phyloP scores from a whole-genome alignment of 164 flowering plant genomes.

The Nymphaea thermarum region DNA sequence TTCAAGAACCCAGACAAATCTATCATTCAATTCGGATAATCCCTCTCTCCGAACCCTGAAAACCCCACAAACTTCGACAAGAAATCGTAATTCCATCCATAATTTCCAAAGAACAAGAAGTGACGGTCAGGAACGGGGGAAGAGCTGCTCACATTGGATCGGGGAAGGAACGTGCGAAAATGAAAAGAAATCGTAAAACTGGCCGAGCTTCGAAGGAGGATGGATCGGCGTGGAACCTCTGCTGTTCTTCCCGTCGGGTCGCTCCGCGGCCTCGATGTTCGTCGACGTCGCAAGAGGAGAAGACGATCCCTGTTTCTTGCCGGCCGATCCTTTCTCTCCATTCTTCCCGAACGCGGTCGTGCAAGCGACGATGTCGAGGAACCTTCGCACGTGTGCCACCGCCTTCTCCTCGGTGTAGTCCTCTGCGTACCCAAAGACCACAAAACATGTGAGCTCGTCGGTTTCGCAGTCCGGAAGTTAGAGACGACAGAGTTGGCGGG shows the following conservation, averaged over 20 bases:
- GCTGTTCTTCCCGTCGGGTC: slow-evolving; percentile 21
- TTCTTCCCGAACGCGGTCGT: slow-evolving; percentile 46
- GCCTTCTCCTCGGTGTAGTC: slow-evolving; percentile 52
- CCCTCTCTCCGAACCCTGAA: neutral
- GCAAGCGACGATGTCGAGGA: slow-evolving; percentile 86
- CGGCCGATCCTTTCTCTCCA: neutral
- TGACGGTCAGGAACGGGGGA: neutral
- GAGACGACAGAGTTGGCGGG: neutral
- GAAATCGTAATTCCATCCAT: neutral
- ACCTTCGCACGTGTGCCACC: slow-evolving; percentile 71
- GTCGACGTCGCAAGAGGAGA: neutral
- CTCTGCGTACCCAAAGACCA: slow-evolving; percentile 27
- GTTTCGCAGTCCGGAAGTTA: neutral
- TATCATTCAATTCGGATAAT: neutral
- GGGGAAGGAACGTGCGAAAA: slow-evolving; percentile 72
- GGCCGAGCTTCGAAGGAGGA: slow-evolving; percentile 75
- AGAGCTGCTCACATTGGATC: slow-evolving; percentile 35
- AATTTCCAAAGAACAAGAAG: neutral
- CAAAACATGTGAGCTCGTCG: neutral
- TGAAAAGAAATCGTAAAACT: slow-evolving; percentile 89
- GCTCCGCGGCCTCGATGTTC: slow-evolving; percentile 10
- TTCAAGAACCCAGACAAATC: no score
- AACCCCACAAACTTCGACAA: neutral
- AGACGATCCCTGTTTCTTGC: neutral
- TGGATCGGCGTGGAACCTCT: slow-evolving; percentile 37